Conservation (phyloP, 768 basidiomycete species). For the Dioszegia aurantiaca region DNA sequence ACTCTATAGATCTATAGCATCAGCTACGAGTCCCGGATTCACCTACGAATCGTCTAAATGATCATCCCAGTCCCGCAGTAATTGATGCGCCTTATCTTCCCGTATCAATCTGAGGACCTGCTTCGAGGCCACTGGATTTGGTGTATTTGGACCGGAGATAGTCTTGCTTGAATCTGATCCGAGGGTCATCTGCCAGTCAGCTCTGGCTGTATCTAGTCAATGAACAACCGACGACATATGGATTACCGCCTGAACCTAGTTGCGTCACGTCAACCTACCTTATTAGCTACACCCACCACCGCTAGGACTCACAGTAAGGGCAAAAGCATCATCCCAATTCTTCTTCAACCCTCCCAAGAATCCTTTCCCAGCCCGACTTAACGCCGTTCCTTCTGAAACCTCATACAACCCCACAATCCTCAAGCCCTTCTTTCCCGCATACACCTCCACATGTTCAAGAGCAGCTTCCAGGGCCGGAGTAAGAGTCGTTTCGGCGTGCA, state of each 20-base stretch:
- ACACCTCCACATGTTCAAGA: conserved; percentile 24
- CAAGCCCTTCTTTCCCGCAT: conserved; percentile 20
- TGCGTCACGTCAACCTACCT: neutral
- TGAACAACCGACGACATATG: conserved; percentile 5
- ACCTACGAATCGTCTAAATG: conserved; percentile 41
- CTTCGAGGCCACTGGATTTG: neutral
- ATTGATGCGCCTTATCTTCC: conserved; percentile 21
- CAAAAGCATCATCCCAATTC: conserved; percentile 20
- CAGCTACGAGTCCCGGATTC: neutral
- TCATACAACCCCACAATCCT: conserved; percentile 34
- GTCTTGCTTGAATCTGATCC: neutral
- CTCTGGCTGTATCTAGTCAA: neutral
- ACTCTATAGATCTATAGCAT: conserved; percentile 3
- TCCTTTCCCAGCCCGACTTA: conserved; percentile 14
- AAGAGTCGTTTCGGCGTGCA: conserved; percentile 30
- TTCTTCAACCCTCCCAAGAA: conserved; percentile 19
- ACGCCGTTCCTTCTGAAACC: conserved; percentile 12
- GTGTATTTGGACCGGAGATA: conserved; percentile 11
- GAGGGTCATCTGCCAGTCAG: conserved; percentile 10
- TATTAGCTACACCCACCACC: neutral
- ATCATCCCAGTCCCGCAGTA: conserved; percentile 36
- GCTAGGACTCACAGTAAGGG: conserved; percentile 21
- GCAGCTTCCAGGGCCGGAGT: conserved; percentile 29
- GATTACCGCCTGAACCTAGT: conserved; percentile 4
- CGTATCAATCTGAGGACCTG: conserved; percentile 13